These are phyloP conservation scores for Castanea crenata DNA, from an alignment of 306 rosid genomes.

Conservation along the genomic window DNA sequence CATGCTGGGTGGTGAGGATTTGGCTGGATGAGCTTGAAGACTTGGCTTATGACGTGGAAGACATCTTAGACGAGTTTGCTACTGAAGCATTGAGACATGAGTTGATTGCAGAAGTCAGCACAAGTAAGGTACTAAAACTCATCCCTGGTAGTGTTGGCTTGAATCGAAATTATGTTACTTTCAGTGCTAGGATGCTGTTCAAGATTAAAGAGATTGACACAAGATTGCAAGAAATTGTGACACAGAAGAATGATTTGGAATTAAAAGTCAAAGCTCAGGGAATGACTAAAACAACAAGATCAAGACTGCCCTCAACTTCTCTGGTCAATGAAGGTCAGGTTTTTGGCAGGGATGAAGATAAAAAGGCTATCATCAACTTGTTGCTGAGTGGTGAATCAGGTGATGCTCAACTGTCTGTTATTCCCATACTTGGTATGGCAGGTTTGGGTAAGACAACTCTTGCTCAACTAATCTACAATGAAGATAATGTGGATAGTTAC, in stretches of 20 bases:
- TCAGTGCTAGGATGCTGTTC: background rate
- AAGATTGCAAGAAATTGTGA: too few species aligned
- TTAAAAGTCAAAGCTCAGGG: background rate
- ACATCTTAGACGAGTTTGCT: constrained; percentile 18
- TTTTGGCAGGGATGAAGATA: background rate
- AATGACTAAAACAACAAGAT: background rate
- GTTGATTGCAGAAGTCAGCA: background rate
- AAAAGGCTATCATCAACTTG: too few species aligned
- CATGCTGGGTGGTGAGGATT: background rate
- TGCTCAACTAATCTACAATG: background rate
- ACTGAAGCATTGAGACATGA: background rate
- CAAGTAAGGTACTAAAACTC: background rate
- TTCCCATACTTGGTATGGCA: background rate
- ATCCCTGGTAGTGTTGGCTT: background rate
- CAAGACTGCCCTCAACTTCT: background rate
- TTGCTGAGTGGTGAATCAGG: too few species aligned
- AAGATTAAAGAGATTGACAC: too few species aligned
- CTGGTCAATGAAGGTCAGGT: background rate
- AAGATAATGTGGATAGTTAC: background rate
- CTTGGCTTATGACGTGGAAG: constrained; percentile 19
- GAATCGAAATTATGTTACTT: background rate
- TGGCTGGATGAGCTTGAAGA: constrained; percentile 19
- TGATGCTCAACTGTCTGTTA: background rate
- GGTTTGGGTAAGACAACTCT: background rate
- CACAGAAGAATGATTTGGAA: background rate